These are phyloP conservation scores for Suillus occidentalis DNA, from an alignment of 768 basidiomycete genomes.

Conservation along the genomic window DNA sequence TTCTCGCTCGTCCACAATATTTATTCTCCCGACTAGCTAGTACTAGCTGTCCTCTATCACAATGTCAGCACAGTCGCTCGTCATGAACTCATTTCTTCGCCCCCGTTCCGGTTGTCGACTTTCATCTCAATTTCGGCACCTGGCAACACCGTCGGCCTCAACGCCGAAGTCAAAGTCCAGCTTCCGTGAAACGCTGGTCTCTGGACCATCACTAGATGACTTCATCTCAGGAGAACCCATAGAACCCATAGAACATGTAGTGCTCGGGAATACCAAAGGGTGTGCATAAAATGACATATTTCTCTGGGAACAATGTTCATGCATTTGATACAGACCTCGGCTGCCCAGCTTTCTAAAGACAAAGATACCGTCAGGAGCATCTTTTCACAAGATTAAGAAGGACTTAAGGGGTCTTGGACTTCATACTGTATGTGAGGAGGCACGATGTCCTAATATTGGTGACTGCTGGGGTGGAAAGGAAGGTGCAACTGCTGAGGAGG, in stretches of 20 bases:
- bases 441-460: slow-evolving; percentile 98
- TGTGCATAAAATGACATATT: slow-evolving; percentile 32
- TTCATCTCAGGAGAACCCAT: slow-evolving; percentile 64
- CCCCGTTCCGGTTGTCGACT: slow-evolving; percentile 5
- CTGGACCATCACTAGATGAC: slow-evolving; percentile 77
- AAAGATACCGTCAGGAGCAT: slow-evolving; percentile 83
- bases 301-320: slow-evolving; percentile 7
- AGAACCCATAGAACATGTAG: slow-evolving; percentile 52
- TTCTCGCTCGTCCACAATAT: neutral
- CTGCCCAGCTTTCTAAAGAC: slow-evolving; percentile 89
- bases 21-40: neutral
- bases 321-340: slow-evolving; percentile 57
- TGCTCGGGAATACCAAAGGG: slow-evolving; percentile 73
- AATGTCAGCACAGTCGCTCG: slow-evolving; percentile 15
- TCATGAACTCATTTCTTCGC: slow-evolving; percentile 17
- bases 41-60: neutral
- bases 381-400: slow-evolving; percentile 91
- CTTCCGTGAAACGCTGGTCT: slow-evolving; percentile 54
- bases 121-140: slow-evolving; percentile 35
- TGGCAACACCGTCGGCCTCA: slow-evolving; percentile 44
- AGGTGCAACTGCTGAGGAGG: slow-evolving; percentile 63
- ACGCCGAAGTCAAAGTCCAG: slow-evolving; percentile 35
- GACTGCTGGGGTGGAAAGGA: slow-evolving; percentile 96
- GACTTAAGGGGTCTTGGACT: slow-evolving; percentile 89
- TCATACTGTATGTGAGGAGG: slow-evolving; percentile 98